Evolutionary conservation across 2,329 filamentous ascomycete genomes (phyloP).

Genomic region (Exophiala dermatitidis): DNA sequence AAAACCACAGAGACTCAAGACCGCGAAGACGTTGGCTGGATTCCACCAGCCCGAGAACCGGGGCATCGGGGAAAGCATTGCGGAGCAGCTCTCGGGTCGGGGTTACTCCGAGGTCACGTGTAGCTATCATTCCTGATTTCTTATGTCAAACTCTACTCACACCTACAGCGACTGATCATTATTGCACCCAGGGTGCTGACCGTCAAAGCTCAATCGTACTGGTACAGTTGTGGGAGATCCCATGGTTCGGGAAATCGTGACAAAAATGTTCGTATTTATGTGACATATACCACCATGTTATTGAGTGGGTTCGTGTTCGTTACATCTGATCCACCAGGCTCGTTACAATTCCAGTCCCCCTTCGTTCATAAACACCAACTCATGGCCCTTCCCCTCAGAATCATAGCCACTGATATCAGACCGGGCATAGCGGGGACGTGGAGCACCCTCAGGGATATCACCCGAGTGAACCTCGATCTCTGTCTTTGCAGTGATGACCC

Average conservation of each 20-base stretch:
- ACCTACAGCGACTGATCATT: too few relatives aligned
- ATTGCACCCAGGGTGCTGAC: too few relatives aligned
- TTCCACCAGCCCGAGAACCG: constrained; percentile 11
- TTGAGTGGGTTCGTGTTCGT: neutral
- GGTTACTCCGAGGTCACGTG: neutral
- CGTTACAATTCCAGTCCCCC: neutral
- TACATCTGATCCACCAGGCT: neutral
- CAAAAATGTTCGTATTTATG: neutral
- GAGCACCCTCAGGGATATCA: neutral
- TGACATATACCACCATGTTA: neutral
- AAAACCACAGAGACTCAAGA: neutral
- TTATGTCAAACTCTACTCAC: too few relatives aligned
- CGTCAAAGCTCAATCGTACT: too few relatives aligned
- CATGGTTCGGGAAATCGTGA: too few relatives aligned
- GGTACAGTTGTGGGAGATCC: too few relatives aligned
- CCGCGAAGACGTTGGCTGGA: neutral
- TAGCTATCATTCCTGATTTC: too few relatives aligned
- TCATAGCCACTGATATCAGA: constrained; percentile 11
- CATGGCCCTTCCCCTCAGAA: constrained; percentile 3
- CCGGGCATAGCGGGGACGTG: constrained; percentile 8
- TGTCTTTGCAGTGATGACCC: constrained; percentile 21
- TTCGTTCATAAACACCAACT: neutral
- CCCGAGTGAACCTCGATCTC: constrained; percentile 18
- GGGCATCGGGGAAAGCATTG: constrained; percentile 1
- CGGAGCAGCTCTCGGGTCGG: neutral